Evolutionary conservation across 306 rosid genomes (phyloP).

Genomic region (Vigna nakashimae): DNA sequence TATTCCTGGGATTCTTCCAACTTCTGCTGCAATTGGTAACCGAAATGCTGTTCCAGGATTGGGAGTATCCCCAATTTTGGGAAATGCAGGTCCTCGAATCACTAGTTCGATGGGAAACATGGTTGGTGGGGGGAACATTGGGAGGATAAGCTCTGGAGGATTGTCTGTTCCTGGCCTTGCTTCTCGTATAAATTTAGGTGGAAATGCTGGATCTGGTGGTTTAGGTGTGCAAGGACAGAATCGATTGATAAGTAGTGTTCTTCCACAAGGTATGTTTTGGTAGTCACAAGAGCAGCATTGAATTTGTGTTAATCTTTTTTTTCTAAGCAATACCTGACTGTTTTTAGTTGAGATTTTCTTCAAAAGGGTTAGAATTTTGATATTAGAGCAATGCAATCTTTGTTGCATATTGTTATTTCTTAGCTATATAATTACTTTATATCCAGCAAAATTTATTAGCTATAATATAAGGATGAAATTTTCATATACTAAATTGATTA

Average conservation of each 20-base stretch:
- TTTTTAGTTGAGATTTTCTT: neutral
- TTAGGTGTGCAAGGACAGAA: conserved; percentile 89
- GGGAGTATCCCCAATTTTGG: conserved; percentile 95
- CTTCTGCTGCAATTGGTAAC: conserved; percentile 94
- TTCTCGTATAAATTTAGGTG: conserved; percentile 79
- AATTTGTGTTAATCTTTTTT: neutral
- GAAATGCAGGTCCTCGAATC: conserved; percentile 84
- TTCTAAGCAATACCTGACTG: neutral
- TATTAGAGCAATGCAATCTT: neutral
- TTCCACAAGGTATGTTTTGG: conserved; percentile 83
- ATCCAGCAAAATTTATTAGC: neutral
- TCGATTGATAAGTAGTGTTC: conserved; percentile 82
- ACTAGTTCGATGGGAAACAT: conserved; percentile 95
- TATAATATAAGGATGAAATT: neutral
- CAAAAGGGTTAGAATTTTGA: neutral
- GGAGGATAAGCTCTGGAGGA: conserved; percentile 83
- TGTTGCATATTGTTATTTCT: neutral
- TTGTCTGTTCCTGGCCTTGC: conserved; percentile 85
- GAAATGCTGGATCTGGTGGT: conserved; percentile 85
- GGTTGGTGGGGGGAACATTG: conserved; percentile 90
- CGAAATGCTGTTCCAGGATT: conserved; percentile 94
- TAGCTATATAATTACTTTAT: neutral
- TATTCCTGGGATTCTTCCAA: conserved; percentile 95
- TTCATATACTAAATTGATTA: conserved; percentile 2
- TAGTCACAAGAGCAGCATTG: conserved; percentile 5